Base-by-base conservation (phyloP, 1,284 basidiomycete species). In the Malassezia vespertilionis region DNA sequence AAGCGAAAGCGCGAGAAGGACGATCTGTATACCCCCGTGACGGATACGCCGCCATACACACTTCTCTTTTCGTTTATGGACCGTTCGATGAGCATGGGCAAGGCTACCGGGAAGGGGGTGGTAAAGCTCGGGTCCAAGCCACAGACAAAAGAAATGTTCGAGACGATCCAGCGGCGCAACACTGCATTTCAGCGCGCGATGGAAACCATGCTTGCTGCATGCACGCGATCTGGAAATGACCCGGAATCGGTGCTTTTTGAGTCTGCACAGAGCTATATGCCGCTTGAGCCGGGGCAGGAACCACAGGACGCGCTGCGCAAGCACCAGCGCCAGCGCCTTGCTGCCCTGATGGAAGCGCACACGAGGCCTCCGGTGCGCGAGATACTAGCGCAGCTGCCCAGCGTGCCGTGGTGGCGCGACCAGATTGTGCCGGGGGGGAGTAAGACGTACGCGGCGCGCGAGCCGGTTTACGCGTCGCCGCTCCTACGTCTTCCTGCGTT, bases 361-460 rank as follows among this genome's bases (percentile, higher is more conserved):
- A 48, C 65, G 32, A 53, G 63, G 20, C 56, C 61, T 4, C 45
- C 46, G 31, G 60, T 69, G 36, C 44, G 37, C 3, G 51, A 53
- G 4, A 54, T 67, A 14, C 62, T 70, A 23, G 58, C 61, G 17
- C 55, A 58, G 22, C 55, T 70, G 39, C 53, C 54, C 26, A 33
- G 47, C n/a, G 41, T 52, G 20, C 52, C 54, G 2, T 68, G 65
- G 65, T 70, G 62, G 58, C 61, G 60, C 33, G 65, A 70, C 9
- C 67, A 70, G 37, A 65, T 70, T 30, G 67, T 70, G 1, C 60
- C 65, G 0, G 65, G 64, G 15, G 67, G 65, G 2, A 53, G 59
- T 40, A 58, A 56, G 35, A 60, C 59, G 12, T 55, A 69, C 21
- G 54, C 60, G 5, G 54, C 55, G 20, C 51, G 64, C 1, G 33